Evolutionary conservation across 306 rosid species (phyloP), one percentile per base, ranked within the genome.

Genomic region (Elaeagnus macrophylla): DNA sequence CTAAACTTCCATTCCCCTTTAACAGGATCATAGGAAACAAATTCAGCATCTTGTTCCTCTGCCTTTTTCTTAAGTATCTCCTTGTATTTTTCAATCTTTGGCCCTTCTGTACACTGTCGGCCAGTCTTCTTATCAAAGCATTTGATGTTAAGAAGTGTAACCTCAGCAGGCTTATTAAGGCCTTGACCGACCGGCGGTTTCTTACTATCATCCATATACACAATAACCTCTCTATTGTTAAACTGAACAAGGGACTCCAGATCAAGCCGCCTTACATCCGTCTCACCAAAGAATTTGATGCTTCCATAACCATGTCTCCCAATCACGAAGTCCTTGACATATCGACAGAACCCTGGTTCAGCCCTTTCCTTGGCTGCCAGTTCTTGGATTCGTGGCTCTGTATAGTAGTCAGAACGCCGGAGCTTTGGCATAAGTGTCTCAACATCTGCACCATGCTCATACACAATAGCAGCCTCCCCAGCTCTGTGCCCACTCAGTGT

Each of bases 381-480:
- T 75, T 93, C 99, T 70, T 88, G 89, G 43, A 93, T 79, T 14
- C 85, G 78, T 38, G 99, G 96, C 68, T 73, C 86, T 6, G 99
- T 88, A 72, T 76, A 93, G 77, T 93, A 93, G 72, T 88, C 99
- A 55, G 95, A 74, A 8, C 68, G 82, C 1, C 95, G 80, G 51
- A 93, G 88, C 85, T 88, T 93, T 13, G 99, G 99, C 99, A 93
- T 84, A 59, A 84, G 72, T 50, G 99, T 88, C 83, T 93, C 96
- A 46, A 93, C 80, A 48, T 77, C 99, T 60, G 96, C 96, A 32
- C 99, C 99, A 12, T 93, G 95, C 74, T 93, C 99, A 53, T 93
- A 93, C 10, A 77, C 96, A 63, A 88, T 88, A 39, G 99, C 99
- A 51, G 96, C 99, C 77, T 93, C 99, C 52, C 96, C 96, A 18